A percentile compares a stretch with the other conserved stretches of the same genome.
These are phyloP conservation scores for Colletotrichum australisinense DNA, from an alignment of 2,329 filamentous ascomycete genomes.

Conservation along the genomic window DNA sequence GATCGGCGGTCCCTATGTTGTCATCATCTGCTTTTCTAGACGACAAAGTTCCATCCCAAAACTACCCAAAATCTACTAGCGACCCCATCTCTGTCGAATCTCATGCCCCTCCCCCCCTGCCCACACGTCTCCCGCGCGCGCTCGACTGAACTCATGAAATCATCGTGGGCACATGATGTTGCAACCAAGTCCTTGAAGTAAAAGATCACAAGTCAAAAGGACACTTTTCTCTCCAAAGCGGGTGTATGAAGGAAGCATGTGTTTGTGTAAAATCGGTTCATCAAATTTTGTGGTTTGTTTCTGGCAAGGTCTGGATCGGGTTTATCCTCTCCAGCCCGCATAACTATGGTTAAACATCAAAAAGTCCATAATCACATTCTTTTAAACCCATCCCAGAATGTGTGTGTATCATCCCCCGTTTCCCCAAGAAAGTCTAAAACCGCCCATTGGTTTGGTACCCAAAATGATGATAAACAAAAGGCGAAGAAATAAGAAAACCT, in stretches of 20 bases:
- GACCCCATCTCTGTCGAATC: background rate
- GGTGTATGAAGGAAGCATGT: background rate
- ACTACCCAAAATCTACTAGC: background rate
- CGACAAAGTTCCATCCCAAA: background rate
- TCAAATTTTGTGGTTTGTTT: slow-evolving; percentile 6
- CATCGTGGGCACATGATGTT: background rate
- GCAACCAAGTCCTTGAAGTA: background rate
- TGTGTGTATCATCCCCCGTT: slow-evolving; percentile 21
- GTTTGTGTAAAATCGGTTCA: background rate
- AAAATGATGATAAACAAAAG: background rate
- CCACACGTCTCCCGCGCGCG: background rate
- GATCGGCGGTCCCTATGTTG: background rate
- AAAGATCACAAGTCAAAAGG: background rate
- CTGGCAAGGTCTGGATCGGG: background rate
- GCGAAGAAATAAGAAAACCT: background rate
- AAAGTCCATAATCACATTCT: slow-evolving; percentile 23
- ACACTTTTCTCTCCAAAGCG: background rate
- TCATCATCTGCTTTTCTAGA: background rate
- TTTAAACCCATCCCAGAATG: slow-evolving; percentile 26
- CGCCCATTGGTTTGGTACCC: slow-evolving; percentile 22
- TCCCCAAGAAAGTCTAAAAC: slow-evolving; percentile 26
- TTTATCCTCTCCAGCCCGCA: background rate
- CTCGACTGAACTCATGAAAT: background rate
- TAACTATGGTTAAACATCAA: slow-evolving; percentile 25
- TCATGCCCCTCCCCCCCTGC: background rate